These are phyloP conservation scores for Raphanus sativus DNA, from an alignment of 345 rosid genomes.

Conservation along the genomic window DNA sequence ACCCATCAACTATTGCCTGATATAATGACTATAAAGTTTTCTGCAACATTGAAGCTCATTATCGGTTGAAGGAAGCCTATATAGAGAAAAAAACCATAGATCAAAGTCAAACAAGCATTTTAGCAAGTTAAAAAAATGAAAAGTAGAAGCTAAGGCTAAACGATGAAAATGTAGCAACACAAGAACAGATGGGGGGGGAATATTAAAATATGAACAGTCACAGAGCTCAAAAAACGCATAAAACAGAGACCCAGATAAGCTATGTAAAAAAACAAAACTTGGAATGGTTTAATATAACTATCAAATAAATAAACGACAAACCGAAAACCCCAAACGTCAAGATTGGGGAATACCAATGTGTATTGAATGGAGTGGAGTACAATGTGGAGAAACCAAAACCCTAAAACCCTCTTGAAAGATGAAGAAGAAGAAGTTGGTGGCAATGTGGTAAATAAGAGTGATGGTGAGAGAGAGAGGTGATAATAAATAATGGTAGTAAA, in stretches of 20 bases:
- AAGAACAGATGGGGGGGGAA: conserved; percentile 5
- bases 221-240: conserved; percentile 28
- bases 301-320: conserved; percentile 49
- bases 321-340: conserved; percentile 45
- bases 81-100: not conserved
- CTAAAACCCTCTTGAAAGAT: conserved; percentile 31
- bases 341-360: conserved; percentile 40
- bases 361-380: conserved; percentile 44
- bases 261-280: conserved; percentile 15
- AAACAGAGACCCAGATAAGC: conserved; percentile 28
- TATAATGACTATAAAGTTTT: not conserved
- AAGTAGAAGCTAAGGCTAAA: conserved; percentile 24
- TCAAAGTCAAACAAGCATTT: not conserved
- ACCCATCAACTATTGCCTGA: not conserved
- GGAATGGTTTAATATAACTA: conserved; percentile 24
- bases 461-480: conserved; percentile 41
- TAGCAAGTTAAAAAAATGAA: not conserved
- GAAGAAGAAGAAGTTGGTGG: conserved; percentile 36
- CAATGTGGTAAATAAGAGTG: conserved; percentile 52
- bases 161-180: conserved; percentile 19
- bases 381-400: conserved; percentile 48
- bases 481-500: conserved; percentile 13
- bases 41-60: not conserved
- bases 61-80: not conserved
- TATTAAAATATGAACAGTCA: conserved; percentile 12